Evolutionary conservation across 805 yeast species (phyloP), one percentile per base, ranked within the genome.

Genomic region (Starmerella asiatica): DNA sequence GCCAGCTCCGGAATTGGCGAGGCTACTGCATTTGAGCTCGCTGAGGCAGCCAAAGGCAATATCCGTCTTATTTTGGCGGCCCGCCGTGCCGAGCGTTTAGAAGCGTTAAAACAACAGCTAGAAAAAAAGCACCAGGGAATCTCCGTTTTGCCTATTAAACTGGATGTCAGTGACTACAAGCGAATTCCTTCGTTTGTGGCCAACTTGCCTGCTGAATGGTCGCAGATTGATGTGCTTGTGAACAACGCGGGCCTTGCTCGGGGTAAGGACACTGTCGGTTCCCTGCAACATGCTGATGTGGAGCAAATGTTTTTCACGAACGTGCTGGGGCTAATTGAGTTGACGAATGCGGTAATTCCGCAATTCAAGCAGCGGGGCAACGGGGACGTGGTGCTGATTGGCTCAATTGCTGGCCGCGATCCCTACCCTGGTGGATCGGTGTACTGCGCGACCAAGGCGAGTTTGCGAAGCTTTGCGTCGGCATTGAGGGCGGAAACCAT

Each of bases 1-100:
- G 97, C 97, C 6, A 82, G 94, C 20, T 76, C 94, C 14, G 97
- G 97, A 40, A 88, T 88, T 53, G 98, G 97, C 11, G 75, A 74
- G 49, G 91, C 94, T 39, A 85, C 95, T 9, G 97, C 96, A 14
- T 60, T 69, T 34, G 93, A 86, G 57, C 75, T 83, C 49, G 91
- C 94, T 32, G 75, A 66, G 18, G 82, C 84, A 14, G 67, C 88
- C 18, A 65, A 72, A 35, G 93, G 94, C 24, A 58, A 76, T 11
- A 56, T 79, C 50, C 76, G 79, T 53, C 68, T 84, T 51, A 67
- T 84, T 46, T 66, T 84, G 19, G 69, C 85, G 3, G 94, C 94
- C 3, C 74, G 94, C 61, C 75, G 94, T 62, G 48, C 68, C 29
- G 82, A 76, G 5, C 73, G 73, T 44, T 60, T 82, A 37, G 61